These are phyloP conservation scores for Diplodia intermedia DNA, from an alignment of 2,329 filamentous ascomycete genomes.

Conservation along the genomic window DNA sequence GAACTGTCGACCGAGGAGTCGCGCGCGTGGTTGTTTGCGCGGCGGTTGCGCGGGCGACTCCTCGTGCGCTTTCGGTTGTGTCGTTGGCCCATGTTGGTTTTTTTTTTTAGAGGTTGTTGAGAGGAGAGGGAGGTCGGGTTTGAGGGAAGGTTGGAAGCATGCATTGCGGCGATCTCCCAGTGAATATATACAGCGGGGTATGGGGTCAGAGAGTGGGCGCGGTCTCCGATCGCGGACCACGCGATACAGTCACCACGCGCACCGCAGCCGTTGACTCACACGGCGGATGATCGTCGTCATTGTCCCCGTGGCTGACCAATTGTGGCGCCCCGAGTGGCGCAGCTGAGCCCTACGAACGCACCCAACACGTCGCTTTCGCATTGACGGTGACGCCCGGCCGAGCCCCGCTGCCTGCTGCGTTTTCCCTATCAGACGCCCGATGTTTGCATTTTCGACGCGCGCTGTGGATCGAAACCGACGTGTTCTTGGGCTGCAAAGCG, in stretches of 20 bases:
- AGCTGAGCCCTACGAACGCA: constrained; percentile 17
- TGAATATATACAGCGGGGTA: constrained; percentile 21
- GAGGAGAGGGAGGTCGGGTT: not conserved
- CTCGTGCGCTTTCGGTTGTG: constrained; percentile 55
- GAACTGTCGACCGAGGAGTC: constrained; percentile 25
- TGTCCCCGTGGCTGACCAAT: constrained; percentile 17
- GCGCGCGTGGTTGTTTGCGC: constrained; percentile 37
- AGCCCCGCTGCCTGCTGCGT: constrained; percentile 14
- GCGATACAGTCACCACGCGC: constrained; percentile 26
- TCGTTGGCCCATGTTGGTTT: constrained; percentile 49
- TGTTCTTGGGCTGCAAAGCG: constrained; percentile 18
- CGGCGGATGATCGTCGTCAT: constrained; percentile 21
- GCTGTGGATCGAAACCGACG: constrained; percentile 11
- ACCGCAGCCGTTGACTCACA: constrained; percentile 20
- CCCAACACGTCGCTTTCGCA: constrained; percentile 16
- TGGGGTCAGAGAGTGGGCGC: not conserved
- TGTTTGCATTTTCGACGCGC: not conserved
- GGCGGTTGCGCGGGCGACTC: constrained; percentile 51
- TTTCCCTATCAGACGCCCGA: constrained; percentile 2
- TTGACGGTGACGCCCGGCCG: not conserved
- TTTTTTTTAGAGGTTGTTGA: not conserved
- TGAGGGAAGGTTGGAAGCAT: not conserved
- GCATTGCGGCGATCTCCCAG: constrained; percentile 6
- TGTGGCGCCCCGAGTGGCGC: constrained; percentile 13
- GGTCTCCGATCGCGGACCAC: constrained; percentile 23